Conservation (phyloP, 1,139 yeast genomes). For the Saccharomycopsis phalli region DNA sequence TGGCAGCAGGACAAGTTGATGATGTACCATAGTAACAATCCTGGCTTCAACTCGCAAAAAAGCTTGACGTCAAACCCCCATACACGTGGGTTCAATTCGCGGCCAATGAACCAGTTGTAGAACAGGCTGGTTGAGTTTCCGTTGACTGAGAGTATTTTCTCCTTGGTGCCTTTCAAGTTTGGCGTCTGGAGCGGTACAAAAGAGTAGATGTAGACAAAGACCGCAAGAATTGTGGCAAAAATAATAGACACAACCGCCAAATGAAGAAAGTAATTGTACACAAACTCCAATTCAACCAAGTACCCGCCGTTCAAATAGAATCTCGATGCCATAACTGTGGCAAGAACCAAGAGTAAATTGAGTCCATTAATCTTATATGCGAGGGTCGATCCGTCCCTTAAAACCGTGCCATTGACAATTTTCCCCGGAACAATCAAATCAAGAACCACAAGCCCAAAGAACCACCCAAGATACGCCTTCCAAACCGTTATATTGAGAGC, state of each 20-base stretch:
- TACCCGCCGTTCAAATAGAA: constrained; percentile 40
- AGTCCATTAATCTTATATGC: constrained; percentile 78
- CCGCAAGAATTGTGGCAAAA: constrained; percentile 56
- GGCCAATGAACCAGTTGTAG: constrained; percentile 95
- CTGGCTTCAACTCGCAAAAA: constrained; percentile 93
- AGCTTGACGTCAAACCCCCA: constrained; percentile 69
- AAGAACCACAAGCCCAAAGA: constrained; percentile 48
- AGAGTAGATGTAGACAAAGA: constrained; percentile 57
- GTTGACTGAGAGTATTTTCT: constrained; percentile 69
- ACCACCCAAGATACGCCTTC: constrained; percentile 69
- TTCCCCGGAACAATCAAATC: constrained; percentile 74
- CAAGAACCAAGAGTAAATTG: constrained; percentile 39
- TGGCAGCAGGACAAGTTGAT: constrained; percentile 75
- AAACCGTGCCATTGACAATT: constrained; percentile 49
- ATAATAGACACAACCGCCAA: constrained; percentile 54
- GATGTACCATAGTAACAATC: constrained; percentile 77
- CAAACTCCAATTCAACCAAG: constrained; percentile 66
- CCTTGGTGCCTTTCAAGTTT: constrained; percentile 50
- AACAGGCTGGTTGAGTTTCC: constrained; percentile 74
- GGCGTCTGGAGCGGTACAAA: constrained; percentile 45
- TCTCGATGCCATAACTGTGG: constrained; percentile 41
- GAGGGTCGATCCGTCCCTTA: constrained; percentile 69
- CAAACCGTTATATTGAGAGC: constrained; percentile 41
- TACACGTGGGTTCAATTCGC: constrained; percentile 88
- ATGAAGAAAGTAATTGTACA: constrained; percentile 61